Base-by-base conservation (phyloP, 2,329 filamentous ascomycete species). In the Scleromitrula shiraiana region DNA sequence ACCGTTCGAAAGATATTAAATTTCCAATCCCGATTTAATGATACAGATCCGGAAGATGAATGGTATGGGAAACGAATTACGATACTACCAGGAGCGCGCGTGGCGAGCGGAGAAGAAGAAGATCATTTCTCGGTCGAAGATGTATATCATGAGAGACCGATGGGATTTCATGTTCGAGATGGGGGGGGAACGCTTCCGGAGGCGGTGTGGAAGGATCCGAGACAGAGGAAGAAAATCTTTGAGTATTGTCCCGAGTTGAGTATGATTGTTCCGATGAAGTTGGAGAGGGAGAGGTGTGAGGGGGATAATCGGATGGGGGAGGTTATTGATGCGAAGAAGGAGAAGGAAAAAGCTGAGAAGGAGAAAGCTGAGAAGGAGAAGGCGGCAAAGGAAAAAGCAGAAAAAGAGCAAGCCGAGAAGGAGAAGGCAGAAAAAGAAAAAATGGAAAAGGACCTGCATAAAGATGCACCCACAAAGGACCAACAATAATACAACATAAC, bases 231-330 rank as follows among this genome's bases (percentile, higher is more conserved):
- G 54, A 61, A 67, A 46, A 75, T 77, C 19, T 73, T 76, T 52
- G 65, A 71, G 14, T 79, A 78, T 61, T 79, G 76, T 53, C 76
- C 76, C 2, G 76, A 80, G 59, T 59, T 80, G 19, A 70, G 65
- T 53, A 65, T 78, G 61, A 73, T 77, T 50, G 70, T 78, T 68
- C 70, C 74, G 43, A 78, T 79, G 76, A 76, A 76, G 60, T 63
- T 76, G 5, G 70, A 74, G 7, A 49, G 41, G 47, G 27, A 49
- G 14, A 49, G 47, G 22, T 49, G 47, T 7, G 8, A n/a, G 4
- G 46, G 39, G n/a, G 46, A 49, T 23, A 49, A 49, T 30, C 6
- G n/a, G 10, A 30, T 17, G 19, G 46, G 46, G 3, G 46, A 37
- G 8, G 29, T 39, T 30, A 15, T 15, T 2, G 29, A 41, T 12